Evolutionary conservation across 2,329 filamentous ascomycete species (phyloP).

Genomic region (Aspergillus oerlinghausenensis): DNA sequence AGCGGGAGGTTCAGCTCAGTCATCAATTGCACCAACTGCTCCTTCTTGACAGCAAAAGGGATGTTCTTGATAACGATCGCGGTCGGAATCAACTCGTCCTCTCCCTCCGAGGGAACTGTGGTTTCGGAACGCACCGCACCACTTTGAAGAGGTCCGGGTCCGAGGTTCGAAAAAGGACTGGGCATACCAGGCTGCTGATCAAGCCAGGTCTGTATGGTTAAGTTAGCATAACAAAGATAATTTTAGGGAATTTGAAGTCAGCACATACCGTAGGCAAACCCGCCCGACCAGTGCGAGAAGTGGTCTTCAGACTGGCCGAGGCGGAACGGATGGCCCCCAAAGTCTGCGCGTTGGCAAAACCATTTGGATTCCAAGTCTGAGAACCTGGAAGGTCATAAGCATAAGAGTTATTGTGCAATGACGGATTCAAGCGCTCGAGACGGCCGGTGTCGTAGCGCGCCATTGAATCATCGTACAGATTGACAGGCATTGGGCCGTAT

Average conservation of each 20-base stretch:
- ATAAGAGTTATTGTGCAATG: conserved; percentile 55
- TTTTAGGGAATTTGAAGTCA: conserved; percentile 2
- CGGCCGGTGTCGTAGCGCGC: conserved; percentile 52
- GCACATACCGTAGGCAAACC: conserved; percentile 69
- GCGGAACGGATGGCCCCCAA: conserved; percentile 61
- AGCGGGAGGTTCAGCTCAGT: conserved; percentile 87
- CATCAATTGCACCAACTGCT: conserved; percentile 90
- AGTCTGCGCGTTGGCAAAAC: conserved; percentile 61
- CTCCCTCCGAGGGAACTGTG: conserved; percentile 37
- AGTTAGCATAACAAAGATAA: conserved; percentile 3
- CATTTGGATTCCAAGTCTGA: conserved; percentile 77
- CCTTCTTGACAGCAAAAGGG: conserved; percentile 95
- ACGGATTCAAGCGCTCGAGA: conserved; percentile 56
- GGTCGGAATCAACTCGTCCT: conserved; percentile 90
- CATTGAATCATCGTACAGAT: conserved; percentile 68
- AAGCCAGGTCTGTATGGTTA: conserved; percentile 55
- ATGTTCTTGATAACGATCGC: conserved; percentile 99
- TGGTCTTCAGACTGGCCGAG: conserved; percentile 53
- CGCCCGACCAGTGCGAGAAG: conserved; percentile 48
- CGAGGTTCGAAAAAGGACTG: conserved; percentile 44
- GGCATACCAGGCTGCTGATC: conserved; percentile 51
- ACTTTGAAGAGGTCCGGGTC: conserved; percentile 38
- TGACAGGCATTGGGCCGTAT: conserved; percentile 61
- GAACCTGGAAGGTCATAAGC: conserved; percentile 64
- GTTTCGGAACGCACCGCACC: conserved; percentile 40